Percentiles rank a stretch among this genome's conserved stretches.
Evolutionary conservation across 805 yeast genomes (phyloP).

Genomic region (Wilhelminamyces savonicus): DNA sequence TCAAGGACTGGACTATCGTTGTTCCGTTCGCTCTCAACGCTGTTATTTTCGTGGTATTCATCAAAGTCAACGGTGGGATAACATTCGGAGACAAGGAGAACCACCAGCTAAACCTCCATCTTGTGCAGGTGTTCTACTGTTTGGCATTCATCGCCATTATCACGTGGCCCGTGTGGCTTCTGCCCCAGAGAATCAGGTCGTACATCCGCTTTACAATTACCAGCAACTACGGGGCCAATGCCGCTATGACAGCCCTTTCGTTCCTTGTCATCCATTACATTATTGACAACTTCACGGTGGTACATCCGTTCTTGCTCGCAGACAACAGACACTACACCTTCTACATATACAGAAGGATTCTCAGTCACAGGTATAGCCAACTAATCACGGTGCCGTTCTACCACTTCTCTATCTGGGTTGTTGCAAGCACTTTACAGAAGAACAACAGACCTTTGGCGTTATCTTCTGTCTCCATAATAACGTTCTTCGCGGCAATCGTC

Average conservation of each 20-base stretch:
- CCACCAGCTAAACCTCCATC: constrained; percentile 65
- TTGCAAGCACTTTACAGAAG: constrained; percentile 10
- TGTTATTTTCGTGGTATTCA: constrained; percentile 47
- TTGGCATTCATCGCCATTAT: constrained; percentile 55
- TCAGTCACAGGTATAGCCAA: constrained; percentile 43
- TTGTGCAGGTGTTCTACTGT: constrained; percentile 81
- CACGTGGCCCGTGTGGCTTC: constrained; percentile 70
- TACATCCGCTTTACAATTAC: constrained; percentile 33
- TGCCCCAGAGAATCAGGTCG: constrained; percentile 29
- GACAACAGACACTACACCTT: constrained; percentile 94
- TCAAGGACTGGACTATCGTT: constrained; percentile 15
- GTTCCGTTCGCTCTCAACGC: constrained; percentile 53
- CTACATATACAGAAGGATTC: constrained; percentile 68
- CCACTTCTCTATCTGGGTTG: constrained; percentile 49
- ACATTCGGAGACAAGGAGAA: constrained; percentile 90
- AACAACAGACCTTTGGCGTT: constrained; percentile 7
- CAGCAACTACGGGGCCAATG: constrained; percentile 10
- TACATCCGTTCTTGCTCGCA: constrained; percentile 87
- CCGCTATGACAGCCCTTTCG: constrained; percentile 7
- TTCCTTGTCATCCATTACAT: constrained; percentile 33
- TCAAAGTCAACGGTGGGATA: constrained; percentile 70
- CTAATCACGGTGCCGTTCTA: constrained; percentile 58
- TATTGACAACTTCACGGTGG: constrained; percentile 57
- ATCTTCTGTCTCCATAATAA: constrained; percentile 36
- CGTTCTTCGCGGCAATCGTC: constrained; percentile 45